Percentiles rank a stretch among this genome's conserved stretches.
These are phyloP conservation scores for Tylopilus plumbeoviolaceoides DNA, from an alignment of 768 basidiomycete species.

Conservation along the genomic window DNA sequence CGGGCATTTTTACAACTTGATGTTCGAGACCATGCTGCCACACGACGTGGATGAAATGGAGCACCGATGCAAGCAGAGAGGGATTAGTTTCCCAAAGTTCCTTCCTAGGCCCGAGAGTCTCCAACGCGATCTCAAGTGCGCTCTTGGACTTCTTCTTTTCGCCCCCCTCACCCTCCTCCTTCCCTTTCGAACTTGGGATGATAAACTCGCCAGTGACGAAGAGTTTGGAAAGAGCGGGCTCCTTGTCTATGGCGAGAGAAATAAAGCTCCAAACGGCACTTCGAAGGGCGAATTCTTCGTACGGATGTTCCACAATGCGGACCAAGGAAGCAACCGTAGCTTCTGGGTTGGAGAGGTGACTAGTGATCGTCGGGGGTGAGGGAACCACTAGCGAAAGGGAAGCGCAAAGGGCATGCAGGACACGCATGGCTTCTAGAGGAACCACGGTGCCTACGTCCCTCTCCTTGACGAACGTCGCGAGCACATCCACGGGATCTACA, in stretches of 20 bases:
- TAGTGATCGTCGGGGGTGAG: constrained; percentile 68
- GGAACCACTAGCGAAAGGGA: constrained; percentile 60
- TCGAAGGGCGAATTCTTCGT: constrained; percentile 68
- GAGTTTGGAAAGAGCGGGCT: constrained; percentile 79
- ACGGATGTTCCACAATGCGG: constrained; percentile 72
- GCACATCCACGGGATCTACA: constrained; percentile 69
- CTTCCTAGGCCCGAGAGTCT: constrained; percentile 66
- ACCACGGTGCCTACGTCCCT: constrained; percentile 57
- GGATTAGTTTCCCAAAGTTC: constrained; percentile 77
- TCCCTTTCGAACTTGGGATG: constrained; percentile 41
- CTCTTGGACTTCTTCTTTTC: constrained; percentile 41
- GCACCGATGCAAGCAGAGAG: constrained; percentile 63
- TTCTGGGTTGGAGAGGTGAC: constrained; percentile 76
- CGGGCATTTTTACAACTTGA: constrained; percentile 47
- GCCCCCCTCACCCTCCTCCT: constrained; percentile 26
- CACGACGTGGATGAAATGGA: constrained; percentile 72
- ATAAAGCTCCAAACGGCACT: constrained; percentile 81
- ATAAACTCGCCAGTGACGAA: constrained; percentile 74
- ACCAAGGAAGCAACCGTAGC: constrained; percentile 63
- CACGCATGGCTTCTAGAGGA: constrained; percentile 61
- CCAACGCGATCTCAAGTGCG: constrained; percentile 64
- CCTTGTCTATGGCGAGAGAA: constrained; percentile 73
- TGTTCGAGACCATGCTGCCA: constrained; percentile 83
- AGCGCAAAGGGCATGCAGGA: constrained; percentile 63
- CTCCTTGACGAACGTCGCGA: constrained; percentile 64